Conservation (phyloP, 306 rosid species). For the Medicago truncatula region MtrunA17r5.0-ANR NC_053046.1:17917501-17918000, state of each 20-base stretch:
- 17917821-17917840: not conserved
- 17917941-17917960: too few species aligned
- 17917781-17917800: not conserved
- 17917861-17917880: not conserved
- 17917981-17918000: not conserved
- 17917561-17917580: conserved; percentile 78
- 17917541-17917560: conserved; percentile 79
- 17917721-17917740: conserved; percentile 95
- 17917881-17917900: not conserved
- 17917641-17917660: conserved; percentile 70
- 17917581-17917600: conserved; percentile 73
- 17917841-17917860: conserved; percentile 1
- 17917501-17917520: conserved; percentile 70
- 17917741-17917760: conserved; percentile 46
- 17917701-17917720: conserved; percentile 75
- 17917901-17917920: not conserved
- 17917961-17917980: not conserved
- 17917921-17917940: not conserved
- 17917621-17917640: conserved; percentile 84
- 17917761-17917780: not conserved
- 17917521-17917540: conserved; percentile 80
- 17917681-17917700: conserved; percentile 88
- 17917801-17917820: conserved; percentile 22
- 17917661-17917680: conserved; percentile 70
- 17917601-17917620: conserved; percentile 83